Evolutionary conservation across 2,329 filamentous ascomycete genomes (phyloP).

Genomic region (Alternaria longipes): DNA sequence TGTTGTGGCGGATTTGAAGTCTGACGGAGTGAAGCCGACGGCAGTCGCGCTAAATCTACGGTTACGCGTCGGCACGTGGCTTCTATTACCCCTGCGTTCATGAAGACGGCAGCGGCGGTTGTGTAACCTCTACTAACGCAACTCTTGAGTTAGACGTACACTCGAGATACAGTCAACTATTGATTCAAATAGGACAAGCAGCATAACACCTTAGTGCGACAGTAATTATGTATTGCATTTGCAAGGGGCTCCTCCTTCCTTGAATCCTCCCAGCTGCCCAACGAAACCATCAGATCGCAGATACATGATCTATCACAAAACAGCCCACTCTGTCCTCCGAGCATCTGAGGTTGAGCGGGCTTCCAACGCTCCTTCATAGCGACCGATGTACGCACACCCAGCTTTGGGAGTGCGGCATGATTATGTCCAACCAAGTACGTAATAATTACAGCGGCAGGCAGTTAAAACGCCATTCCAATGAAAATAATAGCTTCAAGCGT

Average conservation of each 20-base stretch:
- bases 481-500: conserved; percentile 6
- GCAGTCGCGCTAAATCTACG: conserved; percentile 11
- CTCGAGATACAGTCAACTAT: background rate
- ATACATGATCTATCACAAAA: conserved; percentile 15
- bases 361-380: conserved; percentile 1
- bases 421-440: conserved; percentile 9
- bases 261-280: conserved; percentile 2
- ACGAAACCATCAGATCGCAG: conserved; percentile 5
- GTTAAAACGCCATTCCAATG: conserved; percentile 7
- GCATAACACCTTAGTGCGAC: background rate
- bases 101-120: background rate
- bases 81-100: conserved; percentile 8
- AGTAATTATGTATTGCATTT: conserved; percentile 12
- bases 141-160: background rate
- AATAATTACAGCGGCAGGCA: conserved; percentile 6
- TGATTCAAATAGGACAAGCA: background rate
- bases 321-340: conserved; percentile 11
- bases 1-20: background rate
- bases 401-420: conserved; percentile 1
- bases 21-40: background rate
- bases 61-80: conserved; percentile 18
- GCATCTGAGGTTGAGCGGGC: conserved; percentile 2
- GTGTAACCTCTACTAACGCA: background rate
- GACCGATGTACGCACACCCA: background rate
- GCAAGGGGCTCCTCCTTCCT: conserved; percentile 4